Evolutionary conservation across 768 basidiomycete species (phyloP).

Genomic region (Leccinum fibrillosum): DNA sequence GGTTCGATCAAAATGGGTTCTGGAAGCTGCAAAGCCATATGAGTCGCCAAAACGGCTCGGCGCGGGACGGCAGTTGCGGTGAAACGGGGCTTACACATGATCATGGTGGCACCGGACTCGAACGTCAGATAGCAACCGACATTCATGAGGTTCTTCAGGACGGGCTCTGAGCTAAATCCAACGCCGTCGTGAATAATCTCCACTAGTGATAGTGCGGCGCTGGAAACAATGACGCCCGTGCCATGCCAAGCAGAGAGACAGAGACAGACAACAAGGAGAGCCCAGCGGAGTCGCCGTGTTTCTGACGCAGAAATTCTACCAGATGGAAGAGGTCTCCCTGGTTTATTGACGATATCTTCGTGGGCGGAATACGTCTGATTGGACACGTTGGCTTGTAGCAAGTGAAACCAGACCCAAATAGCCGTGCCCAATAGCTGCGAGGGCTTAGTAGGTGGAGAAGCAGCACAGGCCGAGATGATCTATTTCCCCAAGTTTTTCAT

Average conservation of each 20-base stretch:
- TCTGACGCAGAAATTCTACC: slow-evolving; percentile 25
- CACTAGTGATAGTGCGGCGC: slow-evolving; percentile 20
- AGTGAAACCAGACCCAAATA: slow-evolving; percentile 32
- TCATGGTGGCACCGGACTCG: slow-evolving; percentile 33
- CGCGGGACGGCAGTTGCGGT: not conserved
- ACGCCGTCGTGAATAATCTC: slow-evolving; percentile 31
- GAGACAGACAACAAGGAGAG: slow-evolving; percentile 27
- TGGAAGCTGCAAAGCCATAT: not conserved
- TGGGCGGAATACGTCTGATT: slow-evolving; percentile 27
- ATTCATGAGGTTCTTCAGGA: slow-evolving; percentile 32
- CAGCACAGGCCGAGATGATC: slow-evolving; percentile 8
- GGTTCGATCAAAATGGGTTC: slow-evolving; percentile 6
- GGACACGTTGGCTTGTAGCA: slow-evolving; percentile 33
- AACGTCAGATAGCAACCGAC: slow-evolving; percentile 32
- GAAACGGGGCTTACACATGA: slow-evolving; percentile 19
- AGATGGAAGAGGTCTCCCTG: slow-evolving; percentile 38
- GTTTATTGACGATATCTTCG: slow-evolving; percentile 35
- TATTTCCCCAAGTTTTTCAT: not conserved
- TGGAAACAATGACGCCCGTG: slow-evolving; percentile 16
- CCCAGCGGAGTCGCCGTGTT: slow-evolving; percentile 32
- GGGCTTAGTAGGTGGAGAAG: not conserved
- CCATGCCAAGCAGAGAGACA: slow-evolving; percentile 20
- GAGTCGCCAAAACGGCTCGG: not conserved
- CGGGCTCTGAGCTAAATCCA: slow-evolving; percentile 22
- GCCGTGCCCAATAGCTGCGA: slow-evolving; percentile 2